Evolutionary conservation across 2,329 filamentous ascomycete genomes (phyloP).

Genomic region (Lithohypha guttulata): DNA sequence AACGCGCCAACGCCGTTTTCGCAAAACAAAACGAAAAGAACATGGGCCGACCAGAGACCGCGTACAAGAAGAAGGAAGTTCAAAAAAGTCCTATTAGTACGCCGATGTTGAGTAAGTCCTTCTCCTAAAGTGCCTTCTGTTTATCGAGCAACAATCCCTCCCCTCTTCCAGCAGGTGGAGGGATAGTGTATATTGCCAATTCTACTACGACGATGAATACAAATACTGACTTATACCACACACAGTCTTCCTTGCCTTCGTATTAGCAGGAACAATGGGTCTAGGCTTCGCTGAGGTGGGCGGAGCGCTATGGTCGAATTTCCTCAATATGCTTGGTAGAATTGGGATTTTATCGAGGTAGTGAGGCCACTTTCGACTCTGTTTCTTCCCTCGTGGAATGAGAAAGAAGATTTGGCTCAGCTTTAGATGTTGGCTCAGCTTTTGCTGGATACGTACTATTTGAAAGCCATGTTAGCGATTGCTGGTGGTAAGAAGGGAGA

Average conservation of each 20-base stretch:
- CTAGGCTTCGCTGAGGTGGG: slow-evolving; percentile 37
- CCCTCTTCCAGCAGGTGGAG: not conserved
- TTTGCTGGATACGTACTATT: too few relatives aligned
- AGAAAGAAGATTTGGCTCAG: not conserved
- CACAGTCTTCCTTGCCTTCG: slow-evolving; percentile 50
- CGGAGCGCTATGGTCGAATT: slow-evolving; percentile 32
- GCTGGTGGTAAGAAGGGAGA: too few relatives aligned
- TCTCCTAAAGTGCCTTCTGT: not conserved
- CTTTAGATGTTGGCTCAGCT: not conserved
- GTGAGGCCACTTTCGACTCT: slow-evolving; percentile 4
- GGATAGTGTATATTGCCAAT: not conserved
- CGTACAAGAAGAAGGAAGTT: slow-evolving; percentile 38
- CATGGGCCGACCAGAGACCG: slow-evolving; percentile 43
- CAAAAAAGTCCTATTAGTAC: slow-evolving; percentile 45
- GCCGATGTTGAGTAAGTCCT: slow-evolving; percentile 49
- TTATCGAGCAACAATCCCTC: not conserved
- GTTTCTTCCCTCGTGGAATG: too few relatives aligned
- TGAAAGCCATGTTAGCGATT: too few relatives aligned
- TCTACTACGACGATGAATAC: not conserved
- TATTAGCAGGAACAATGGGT: slow-evolving; percentile 50
- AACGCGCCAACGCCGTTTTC: slow-evolving; percentile 51
- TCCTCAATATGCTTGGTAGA: slow-evolving; percentile 18
- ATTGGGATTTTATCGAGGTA: slow-evolving; percentile 18
- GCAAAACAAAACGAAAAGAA: slow-evolving; percentile 49
- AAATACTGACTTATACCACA: not conserved